Evolutionary conservation across 1,139 yeast genomes (phyloP), one percentile per base, ranked within the genome.

Genomic region (Yamadazyma oceani): DNA sequence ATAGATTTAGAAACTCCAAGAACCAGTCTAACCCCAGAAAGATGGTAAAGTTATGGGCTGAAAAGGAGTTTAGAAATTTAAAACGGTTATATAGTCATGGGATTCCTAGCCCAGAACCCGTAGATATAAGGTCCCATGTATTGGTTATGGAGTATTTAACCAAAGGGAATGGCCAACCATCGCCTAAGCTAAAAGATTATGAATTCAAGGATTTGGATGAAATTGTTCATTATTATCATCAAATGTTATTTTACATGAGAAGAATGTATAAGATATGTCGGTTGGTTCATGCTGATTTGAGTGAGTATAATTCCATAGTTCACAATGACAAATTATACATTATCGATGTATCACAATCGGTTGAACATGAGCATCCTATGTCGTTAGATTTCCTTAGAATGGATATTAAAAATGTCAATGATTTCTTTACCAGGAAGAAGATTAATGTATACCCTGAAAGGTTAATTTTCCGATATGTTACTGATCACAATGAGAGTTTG

Each of bases 41-140:
- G 57, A 92, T 94, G 97, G 96, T 94, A 43, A 87, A 88, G 58
- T 75, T 90, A 24, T 94, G 99, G 99, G 98, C 98, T 0, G 98
- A 94, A 58, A 94, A 94, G 56, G 99, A 94, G 62, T 90, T 89
- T 51, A 68, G 99, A 40, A 94, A 94, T 57, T 70, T 94, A 60
- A 90, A 87, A 56, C 73, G 99, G 55, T 70, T 94, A 17, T 70
- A 85, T 57, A 63, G 74, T 35, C 75, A 81, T 41, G 95, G 95
- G 0, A 85, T 94, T 33, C 95, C 96, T 11, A 85, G 90, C 38
- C 98, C 99, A 0, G 85, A 86, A 55, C 98, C 99, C 1, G 62
- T 88, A 14, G 95, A 87, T 51, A 73, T 94, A 43, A 81, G 87
- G 51, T 78, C 90, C 23, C 97, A 94, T 63, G 97, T 94, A 2